Evolutionary conservation across 345 rosid species (phyloP).

Genomic region (Arabidopsis arenosa): DNA sequence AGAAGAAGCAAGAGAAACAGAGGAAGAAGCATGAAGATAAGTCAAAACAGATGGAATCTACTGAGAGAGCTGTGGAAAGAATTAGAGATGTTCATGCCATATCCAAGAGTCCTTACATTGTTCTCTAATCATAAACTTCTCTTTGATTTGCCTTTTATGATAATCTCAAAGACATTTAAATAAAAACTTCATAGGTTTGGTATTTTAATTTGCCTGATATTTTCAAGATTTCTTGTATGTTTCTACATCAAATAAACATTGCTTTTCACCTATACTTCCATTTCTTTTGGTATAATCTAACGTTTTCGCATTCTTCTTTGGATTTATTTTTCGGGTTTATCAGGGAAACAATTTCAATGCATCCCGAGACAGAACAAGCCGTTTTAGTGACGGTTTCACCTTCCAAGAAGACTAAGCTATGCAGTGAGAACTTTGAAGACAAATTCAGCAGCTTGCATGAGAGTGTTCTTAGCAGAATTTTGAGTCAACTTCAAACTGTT

Average conservation of each 20-base stretch:
- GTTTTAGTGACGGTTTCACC: conserved; percentile 3
- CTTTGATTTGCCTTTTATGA: neutral
- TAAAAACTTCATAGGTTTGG: neutral
- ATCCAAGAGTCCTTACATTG: conserved; percentile 30
- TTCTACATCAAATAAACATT: neutral
- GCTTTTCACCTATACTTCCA: neutral
- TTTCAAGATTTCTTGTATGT: neutral
- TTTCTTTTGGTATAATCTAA: conserved; percentile 8
- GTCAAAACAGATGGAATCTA: conserved; percentile 17
- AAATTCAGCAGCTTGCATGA: conserved; percentile 26
- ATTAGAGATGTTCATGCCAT: conserved; percentile 25
- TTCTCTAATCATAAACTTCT: conserved; percentile 16
- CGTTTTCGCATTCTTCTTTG: neutral
- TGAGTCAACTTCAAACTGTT: conserved; percentile 28
- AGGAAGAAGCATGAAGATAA: conserved; percentile 15
- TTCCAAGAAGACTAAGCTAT: conserved; percentile 11
- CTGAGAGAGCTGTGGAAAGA: conserved; percentile 33
- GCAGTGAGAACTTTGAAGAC: conserved; percentile 24
- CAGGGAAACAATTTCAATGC: conserved; percentile 19
- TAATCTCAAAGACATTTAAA: neutral
- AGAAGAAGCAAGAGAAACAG: conserved; percentile 36
- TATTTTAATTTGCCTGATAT: conserved; percentile 2
- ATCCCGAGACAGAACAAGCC: conserved; percentile 1
- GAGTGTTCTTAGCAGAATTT: conserved; percentile 18
- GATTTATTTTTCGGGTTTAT: neutral